Evolutionary conservation across 2,329 filamentous ascomycete genomes (phyloP), one percentile per base, ranked within the genome.

Genomic region (Lachnellula subtilissima): DNA sequence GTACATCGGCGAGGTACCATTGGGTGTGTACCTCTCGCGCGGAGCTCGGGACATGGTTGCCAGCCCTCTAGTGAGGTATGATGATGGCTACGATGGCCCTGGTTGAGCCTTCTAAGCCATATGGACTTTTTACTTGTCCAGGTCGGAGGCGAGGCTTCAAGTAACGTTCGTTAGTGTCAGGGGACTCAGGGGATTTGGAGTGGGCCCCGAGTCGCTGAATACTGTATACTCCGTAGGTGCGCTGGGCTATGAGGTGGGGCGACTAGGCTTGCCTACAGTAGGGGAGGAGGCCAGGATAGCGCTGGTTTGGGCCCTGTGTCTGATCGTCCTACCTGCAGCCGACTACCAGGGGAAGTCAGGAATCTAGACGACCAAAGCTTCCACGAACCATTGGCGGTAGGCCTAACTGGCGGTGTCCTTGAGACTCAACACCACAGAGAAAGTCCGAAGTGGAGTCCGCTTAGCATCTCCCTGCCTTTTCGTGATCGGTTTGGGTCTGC

Each of bases 11-110:
- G 7, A 40, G 2, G 35, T 50, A 37, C 36, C 23, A 43, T 54
- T 48, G 52, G 52, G 39, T 17, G 28, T 50, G 25, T 12, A n/a
- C 19, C 43, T 46, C 32, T 59, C 53, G 53, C 59, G 59, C 51
- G 59, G 59, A 61, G 53, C 15, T 53, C 56, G 56, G 56, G 54
- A 59, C 49, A 46, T 25, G 49, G 54, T 58, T 58, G 53, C 56
- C 53, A 28, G 12, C 25, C 37, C 45, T 50, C 19, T 17, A 32
- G 47, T 49, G 47, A 49, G 23, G 47, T n/a, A 32, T 15, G 47
- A 36, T 15, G 35, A 39, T 12, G 28, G 35, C 48, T 25, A 19
- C 5, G 14, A 17, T n/a, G 37, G 37, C 11, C 47, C 28, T 50
- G 28, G 25, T n/a, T 39, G 37, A n/a, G 6, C 37, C 4, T 39